These are phyloP conservation scores for Anisogramma anomala DNA, from an alignment of 2,329 filamentous ascomycete species.

Conservation along the genomic window DNA sequence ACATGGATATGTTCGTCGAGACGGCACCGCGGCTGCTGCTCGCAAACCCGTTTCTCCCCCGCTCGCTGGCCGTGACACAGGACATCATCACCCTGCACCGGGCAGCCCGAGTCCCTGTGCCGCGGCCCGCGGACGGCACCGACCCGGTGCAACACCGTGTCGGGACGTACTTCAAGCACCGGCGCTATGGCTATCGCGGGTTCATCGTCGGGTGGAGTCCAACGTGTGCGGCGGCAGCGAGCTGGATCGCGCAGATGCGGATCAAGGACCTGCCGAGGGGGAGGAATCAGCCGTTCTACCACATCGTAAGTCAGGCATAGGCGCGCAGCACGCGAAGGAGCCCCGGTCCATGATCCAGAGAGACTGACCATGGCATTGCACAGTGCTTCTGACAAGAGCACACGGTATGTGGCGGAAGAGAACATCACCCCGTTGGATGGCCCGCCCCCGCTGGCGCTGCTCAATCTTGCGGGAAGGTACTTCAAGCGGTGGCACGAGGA, in stretches of 20 bases:
- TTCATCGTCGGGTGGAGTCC: conserved; percentile 52
- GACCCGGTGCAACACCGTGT: conserved; percentile 29
- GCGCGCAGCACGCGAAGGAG: no score
- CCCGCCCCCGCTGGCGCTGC: conserved; percentile 32
- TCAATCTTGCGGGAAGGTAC: conserved; percentile 45
- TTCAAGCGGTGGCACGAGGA: conserved; percentile 52
- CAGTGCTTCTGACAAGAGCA: conserved; percentile 43
- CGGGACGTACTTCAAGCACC: conserved; percentile 51
- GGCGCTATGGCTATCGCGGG: conserved; percentile 48
- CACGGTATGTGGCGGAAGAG: conserved; percentile 57
- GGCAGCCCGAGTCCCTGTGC: neutral
- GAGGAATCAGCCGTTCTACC: conserved; percentile 53
- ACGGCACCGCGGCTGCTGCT: neutral
- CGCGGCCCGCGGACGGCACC: neutral
- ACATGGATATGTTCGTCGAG: conserved; percentile 6
- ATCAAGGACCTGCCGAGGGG: conserved; percentile 46
- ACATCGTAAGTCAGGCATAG: no score
- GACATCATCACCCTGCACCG: neutral
- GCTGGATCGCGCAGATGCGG: conserved; percentile 51
- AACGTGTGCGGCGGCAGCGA: conserved; percentile 31
- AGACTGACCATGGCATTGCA: no score
- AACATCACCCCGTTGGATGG: conserved; percentile 41
- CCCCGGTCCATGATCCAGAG: no score
- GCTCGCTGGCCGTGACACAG: neutral
- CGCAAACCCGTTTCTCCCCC: no score